Evolutionary conservation across 148 eudicot species (phyloP), one percentile per base, ranked within the genome.

Genomic region (Spergularia marina): DNA sequence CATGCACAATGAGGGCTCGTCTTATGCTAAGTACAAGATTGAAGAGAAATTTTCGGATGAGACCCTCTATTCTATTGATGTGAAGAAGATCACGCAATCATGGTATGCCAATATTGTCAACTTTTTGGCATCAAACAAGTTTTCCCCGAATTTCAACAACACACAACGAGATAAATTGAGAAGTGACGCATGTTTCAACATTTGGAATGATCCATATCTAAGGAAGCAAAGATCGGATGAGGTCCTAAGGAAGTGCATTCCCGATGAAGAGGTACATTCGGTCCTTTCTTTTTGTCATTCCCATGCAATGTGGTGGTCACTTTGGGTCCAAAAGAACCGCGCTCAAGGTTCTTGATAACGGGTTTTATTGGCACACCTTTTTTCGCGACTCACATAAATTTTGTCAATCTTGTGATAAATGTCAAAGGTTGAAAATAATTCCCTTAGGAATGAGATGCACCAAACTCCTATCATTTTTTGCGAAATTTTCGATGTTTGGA

Each of bases 401-500:
- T 66, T 66, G 20, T 25, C 52, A 20, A 16, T 47, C 52, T 36
- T 66, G 70, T 41, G 47, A 66, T 13, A 39, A 39, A 36, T 66
- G 70, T 36, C 70, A 66, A 39, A 66, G 52, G 16, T 51, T 18
- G 23, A 17, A 66, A 6, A 41, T 36, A 51, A 23, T 23, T 23
- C 25, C 25, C 25, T 23, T 23, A 23, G 25, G 25, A 23, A 23
- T 23, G 25, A 23, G 40, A 23, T 66, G 70, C 70, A 47, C 20
- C 70, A 20, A 10, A 39, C n/a, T 16, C 70, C 70, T 13, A 66
- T 66, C 30, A 13, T 66, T 13, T 17, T 66, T 66, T 13, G 23
- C 40, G 51, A 66, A 40, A 40, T 71, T 30, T 71, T 71, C 17
- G 74, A 71, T 30, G 62, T 71, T 13, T 56, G 64, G 59, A 44